Evolutionary conservation across 2,329 filamentous ascomycete genomes (phyloP), one percentile per base, ranked within the genome.

Genomic region (Verruconis gallopava): DNA sequence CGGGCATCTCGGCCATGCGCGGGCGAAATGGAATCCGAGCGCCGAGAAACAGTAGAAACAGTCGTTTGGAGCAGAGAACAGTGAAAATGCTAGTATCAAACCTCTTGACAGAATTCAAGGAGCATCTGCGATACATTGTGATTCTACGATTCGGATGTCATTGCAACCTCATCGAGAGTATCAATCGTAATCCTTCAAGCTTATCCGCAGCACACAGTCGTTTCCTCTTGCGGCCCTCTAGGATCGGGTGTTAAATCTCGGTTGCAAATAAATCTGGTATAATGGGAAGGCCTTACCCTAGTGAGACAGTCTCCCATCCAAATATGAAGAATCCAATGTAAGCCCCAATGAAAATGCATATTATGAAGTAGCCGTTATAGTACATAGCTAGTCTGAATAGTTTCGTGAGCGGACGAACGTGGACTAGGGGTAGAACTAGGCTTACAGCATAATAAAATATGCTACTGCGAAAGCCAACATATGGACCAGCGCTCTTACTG

Each of bases 321-420:
- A 85, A 89, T 45, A 83, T 54, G 48, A 86, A 84, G 11, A 72
- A 68, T 13, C 84, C 85, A 4, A 88, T 44, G 48, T 75, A 85
- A 1, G 80, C 75, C 1, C 85, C 85, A 43, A 89, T 72, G 47
- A 89, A 74, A 56, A 91, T 85, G 50, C 77, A 84, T 45, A 89
- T 79, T 57, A 91, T 83, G 48, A 91, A 71, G 59, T 85, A 91
- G 5, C 65, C 72, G 45, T 78, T 77, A 58, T 69, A 78, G 48
- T 76, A 77, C 73, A 78, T 78, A 15, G 73, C 70, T 19, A 78
- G 54, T 4, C 41, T 43, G 15, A 15, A 5, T 4, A 6, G 4
- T 13, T 20, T 12, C 20, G 25, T 28, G 15, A 19, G 5, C 15
- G 18, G 4, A 17, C 15, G 13, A 30, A n/a, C 34, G 12, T 9